Percentiles rank a stretch among this genome's conserved stretches.
phyloP scores from a whole-genome alignment of 129 eudicot species.

The Gnaphalium uliginosum region DNA sequence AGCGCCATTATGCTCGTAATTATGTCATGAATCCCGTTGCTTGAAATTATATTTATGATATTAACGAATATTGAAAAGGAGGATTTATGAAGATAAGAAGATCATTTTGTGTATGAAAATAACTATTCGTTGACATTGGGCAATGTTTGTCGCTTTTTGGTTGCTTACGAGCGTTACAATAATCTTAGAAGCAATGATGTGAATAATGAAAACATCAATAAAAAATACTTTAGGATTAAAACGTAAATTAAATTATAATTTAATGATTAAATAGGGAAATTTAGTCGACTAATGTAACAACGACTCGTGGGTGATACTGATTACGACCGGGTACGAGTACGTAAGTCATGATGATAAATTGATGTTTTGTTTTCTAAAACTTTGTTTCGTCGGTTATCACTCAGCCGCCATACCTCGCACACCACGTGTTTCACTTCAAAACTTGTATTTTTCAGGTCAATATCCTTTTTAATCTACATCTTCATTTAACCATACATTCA shows the following conservation, averaged over 20 bases:
- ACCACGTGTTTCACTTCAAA: slow-evolving; percentile 7
- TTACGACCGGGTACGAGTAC: slow-evolving; percentile 18
- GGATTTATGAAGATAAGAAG: too few species aligned
- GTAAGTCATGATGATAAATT: slow-evolving; percentile 35
- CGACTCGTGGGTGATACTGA: background rate
- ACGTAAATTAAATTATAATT: background rate
- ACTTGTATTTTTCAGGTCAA: slow-evolving; percentile 17
- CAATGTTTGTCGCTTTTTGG: too few species aligned
- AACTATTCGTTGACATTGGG: too few species aligned
- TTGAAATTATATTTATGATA: too few species aligned
- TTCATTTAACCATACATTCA: background rate
- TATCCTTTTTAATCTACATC: background rate
- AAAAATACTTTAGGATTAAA: background rate
- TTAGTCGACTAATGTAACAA: background rate
- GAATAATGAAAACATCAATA: too few species aligned
- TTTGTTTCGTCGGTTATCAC: slow-evolving; percentile 26
- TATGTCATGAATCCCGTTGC: too few species aligned
- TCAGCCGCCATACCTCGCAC: slow-evolving; percentile 10
- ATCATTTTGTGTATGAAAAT: too few species aligned
- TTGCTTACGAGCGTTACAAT: too few species aligned
- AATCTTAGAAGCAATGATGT: too few species aligned
- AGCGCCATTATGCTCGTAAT: too few species aligned
- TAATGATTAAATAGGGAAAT: background rate
- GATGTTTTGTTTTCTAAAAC: background rate
- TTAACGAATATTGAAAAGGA: too few species aligned